Conservation (phyloP, 768 basidiomycete genomes). For the Leccinum obscurum region DNA sequence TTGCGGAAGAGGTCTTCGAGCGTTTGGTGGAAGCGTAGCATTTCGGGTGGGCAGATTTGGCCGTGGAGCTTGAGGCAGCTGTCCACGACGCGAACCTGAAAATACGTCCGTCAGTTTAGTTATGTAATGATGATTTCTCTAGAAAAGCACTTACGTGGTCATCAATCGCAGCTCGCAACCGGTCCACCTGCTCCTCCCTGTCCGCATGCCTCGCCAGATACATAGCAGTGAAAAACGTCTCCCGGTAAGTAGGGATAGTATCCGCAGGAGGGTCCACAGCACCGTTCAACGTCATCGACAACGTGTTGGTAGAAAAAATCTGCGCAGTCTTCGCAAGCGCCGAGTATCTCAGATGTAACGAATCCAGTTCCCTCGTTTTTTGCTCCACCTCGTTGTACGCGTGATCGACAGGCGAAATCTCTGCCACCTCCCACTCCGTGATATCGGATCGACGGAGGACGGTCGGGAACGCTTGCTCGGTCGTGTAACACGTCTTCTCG, state of each 20-base stretch:
- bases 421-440: conserved; percentile 61
- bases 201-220: conserved; percentile 72
- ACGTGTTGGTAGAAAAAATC: conserved; percentile 69
- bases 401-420: conserved; percentile 84
- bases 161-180: conserved; percentile 72
- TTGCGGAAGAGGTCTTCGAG: conserved; percentile 83
- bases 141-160: conserved; percentile 59
- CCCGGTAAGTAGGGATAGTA: conserved; percentile 74
- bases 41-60: conserved; percentile 79
- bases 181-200: conserved; percentile 66
- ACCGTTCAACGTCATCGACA: conserved; percentile 85
- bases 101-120: conserved; percentile 1
- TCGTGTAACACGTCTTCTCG: conserved; percentile 86
- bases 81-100: conserved; percentile 76
- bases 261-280: conserved; percentile 82
- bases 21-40: conserved; percentile 90
- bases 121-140: not conserved
- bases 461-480: conserved; percentile 88
- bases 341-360: conserved; percentile 68
- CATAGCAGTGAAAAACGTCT: conserved; percentile 69
- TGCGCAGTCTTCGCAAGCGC: conserved; percentile 78
- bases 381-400: conserved; percentile 80
- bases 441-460: conserved; percentile 90
- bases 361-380: conserved; percentile 76
- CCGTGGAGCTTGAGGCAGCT: conserved; percentile 83